phyloP scores from a whole-genome alignment of 805 yeast species.

The Pichia pseudocactophila region DNA sequence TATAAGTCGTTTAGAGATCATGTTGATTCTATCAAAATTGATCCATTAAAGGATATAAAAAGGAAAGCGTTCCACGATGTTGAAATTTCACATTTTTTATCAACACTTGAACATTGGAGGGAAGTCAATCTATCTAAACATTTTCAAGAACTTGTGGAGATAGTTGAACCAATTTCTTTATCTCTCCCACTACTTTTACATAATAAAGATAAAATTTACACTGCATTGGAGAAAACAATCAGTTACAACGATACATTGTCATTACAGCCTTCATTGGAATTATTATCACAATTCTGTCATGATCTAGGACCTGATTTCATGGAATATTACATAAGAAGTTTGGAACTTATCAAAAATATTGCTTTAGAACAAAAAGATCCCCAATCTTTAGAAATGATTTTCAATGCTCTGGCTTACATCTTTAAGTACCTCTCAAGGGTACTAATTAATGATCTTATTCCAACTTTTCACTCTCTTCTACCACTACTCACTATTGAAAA shows the following conservation, averaged over 20 bases:
- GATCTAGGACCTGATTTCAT: slow-evolving; percentile 90
- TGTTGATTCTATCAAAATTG: slow-evolving; percentile 75
- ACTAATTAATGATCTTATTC: slow-evolving; percentile 51
- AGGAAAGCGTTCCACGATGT: slow-evolving; percentile 61
- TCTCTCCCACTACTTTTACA: slow-evolving; percentile 75
- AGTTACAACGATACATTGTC: slow-evolving; percentile 56
- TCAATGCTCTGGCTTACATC: slow-evolving; percentile 76
- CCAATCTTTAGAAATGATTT: slow-evolving; percentile 69
- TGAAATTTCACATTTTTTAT: slow-evolving; percentile 68
- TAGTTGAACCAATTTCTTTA: slow-evolving; percentile 45
- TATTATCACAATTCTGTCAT: slow-evolving; percentile 77
- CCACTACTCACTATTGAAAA: slow-evolving; percentile 53
- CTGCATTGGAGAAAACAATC: slow-evolving; percentile 32
- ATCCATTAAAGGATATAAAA: slow-evolving; percentile 46
- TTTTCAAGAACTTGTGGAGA: slow-evolving; percentile 55
- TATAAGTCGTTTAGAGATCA: slow-evolving; percentile 76
- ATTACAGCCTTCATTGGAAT: slow-evolving; percentile 72
- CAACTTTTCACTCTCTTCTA: slow-evolving; percentile 57
- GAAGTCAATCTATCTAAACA: slow-evolving; percentile 73
- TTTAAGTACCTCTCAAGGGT: slow-evolving; percentile 77
- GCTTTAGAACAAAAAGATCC: slow-evolving; percentile 44
- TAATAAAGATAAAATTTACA: slow-evolving; percentile 55
- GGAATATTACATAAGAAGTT: slow-evolving; percentile 45
- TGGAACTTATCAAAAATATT: slow-evolving; percentile 42
- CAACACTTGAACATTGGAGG: slow-evolving; percentile 78